Base-by-base conservation (phyloP, 495 filamentous ascomycete genomes). In the Cercophora newfieldiana region DNA sequence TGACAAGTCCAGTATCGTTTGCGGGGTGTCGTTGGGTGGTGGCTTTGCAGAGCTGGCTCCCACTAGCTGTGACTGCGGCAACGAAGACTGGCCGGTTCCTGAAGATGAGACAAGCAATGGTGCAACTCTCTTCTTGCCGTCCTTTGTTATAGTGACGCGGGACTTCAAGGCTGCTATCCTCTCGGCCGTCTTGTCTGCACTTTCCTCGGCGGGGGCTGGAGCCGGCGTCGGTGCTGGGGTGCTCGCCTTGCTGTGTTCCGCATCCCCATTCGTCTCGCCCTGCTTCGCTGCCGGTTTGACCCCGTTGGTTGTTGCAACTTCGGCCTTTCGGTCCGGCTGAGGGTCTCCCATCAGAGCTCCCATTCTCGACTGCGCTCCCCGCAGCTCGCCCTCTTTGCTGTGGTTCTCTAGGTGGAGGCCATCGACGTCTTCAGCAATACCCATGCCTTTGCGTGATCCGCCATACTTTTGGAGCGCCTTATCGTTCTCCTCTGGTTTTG, bases 271-370 rank as follows among this genome's bases (percentile, higher is more conserved):
- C 1, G 78, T 75, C 59, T 78, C 77, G 30, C 72, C 75, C 16
- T 73, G 68, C 53, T 77, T 74, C 19, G 69, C 57, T 19, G 58
- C 65, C 4, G 81, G 61, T 54, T 82, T 83, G 8, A 74, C 70
- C 0, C 80, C 81, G 59, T 83, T 83, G 0, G 77, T 79, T 30
- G 76, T 63, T 6, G 71, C 71, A 0, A 70, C 71, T 3, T 74
- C 59, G 37, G 69, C 71, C 59, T 81, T 79, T 0, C 73, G 69
- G 1, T 75, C 70, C 4, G 81, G 77, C 2, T 78, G 59, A 24
- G 79, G 83, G 77, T 97, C 96, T 33, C 95, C 95, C 96, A 99
- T 99, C 60, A 99, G 77, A 22, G 93, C 94, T 16, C 95, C 96
- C 95, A 99, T 99, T 66, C 94, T 85, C 7, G 92, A 94, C 78